A percentile compares a stretch with the other conserved stretches of the same genome.
These are phyloP conservation scores for Neofusicoccum sp. DNA, from an alignment of 2,329 filamentous ascomycete genomes.

Conservation along the genomic window DNA sequence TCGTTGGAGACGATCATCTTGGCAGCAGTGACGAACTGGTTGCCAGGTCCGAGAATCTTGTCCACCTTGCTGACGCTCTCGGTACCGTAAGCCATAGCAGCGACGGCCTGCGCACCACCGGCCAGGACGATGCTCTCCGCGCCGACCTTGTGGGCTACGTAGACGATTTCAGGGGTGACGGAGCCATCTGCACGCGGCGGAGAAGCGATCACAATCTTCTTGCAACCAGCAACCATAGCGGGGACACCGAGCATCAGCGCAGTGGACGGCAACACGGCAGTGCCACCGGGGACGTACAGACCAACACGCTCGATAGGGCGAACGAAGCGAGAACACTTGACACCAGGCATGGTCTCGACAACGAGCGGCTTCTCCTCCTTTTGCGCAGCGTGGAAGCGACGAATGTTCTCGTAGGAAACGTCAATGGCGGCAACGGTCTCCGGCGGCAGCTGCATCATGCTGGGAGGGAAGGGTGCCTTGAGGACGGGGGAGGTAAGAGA, in stretches of 20 bases:
- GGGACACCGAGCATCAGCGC: slow-evolving; percentile 98
- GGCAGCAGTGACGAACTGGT: slow-evolving; percentile 96
- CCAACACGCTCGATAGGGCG: slow-evolving; percentile 94
- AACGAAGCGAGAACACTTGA: slow-evolving; percentile 89
- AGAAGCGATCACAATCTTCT: slow-evolving; percentile 89
- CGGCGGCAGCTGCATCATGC: slow-evolving; percentile 77
- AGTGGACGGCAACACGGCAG: slow-evolving; percentile 93
- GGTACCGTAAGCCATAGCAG: slow-evolving; percentile 95
- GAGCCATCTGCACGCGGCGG: slow-evolving; percentile 86
- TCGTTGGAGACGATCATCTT: slow-evolving; percentile 99
- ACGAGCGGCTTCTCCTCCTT: slow-evolving; percentile 76
- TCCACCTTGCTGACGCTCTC: slow-evolving; percentile 94
- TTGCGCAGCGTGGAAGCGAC: slow-evolving; percentile 89
- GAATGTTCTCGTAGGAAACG: slow-evolving; percentile 88
- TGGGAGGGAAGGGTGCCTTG: slow-evolving; percentile 79
- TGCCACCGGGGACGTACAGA: slow-evolving; percentile 92
- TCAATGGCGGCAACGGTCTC: slow-evolving; percentile 94
- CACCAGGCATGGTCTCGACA: slow-evolving; percentile 97
- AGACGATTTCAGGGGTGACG: slow-evolving; percentile 94
- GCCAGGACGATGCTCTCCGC: slow-evolving; percentile 95
- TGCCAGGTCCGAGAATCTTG: slow-evolving; percentile 96
- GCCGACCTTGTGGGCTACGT: slow-evolving; percentile 93
- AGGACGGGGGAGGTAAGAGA: slow-evolving; percentile 86
- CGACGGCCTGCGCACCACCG: slow-evolving; percentile 91
- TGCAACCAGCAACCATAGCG: slow-evolving; percentile 94